Percentiles rank a stretch among this genome's conserved stretches.
These are phyloP conservation scores for Phyllosticta citrichinensis DNA, from an alignment of 2,329 filamentous ascomycete species.

Conservation along the genomic window DNA sequence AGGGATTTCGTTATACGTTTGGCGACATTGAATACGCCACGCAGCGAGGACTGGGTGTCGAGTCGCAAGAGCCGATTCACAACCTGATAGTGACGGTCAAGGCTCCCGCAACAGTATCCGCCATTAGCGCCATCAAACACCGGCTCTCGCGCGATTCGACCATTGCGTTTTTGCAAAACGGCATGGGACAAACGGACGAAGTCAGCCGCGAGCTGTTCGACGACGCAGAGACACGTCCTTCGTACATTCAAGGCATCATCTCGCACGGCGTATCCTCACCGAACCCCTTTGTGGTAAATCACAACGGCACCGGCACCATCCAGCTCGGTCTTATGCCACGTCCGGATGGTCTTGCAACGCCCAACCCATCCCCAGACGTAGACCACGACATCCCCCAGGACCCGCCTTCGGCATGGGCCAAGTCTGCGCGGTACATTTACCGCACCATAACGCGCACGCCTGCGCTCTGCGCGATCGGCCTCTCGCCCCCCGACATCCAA, in stretches of 20 bases:
- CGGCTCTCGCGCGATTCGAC: slow-evolving; percentile 60
- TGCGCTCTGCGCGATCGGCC: slow-evolving; percentile 49
- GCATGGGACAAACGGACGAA: slow-evolving; percentile 73
- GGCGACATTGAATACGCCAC: neutral
- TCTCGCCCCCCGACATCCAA: slow-evolving; percentile 53
- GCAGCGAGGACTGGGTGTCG: slow-evolving; percentile 2
- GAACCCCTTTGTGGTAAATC: slow-evolving; percentile 42
- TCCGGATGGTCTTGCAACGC: slow-evolving; percentile 11
- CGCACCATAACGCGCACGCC: slow-evolving; percentile 53
- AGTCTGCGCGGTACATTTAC: slow-evolving; percentile 50
- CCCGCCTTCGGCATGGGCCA: slow-evolving; percentile 23
- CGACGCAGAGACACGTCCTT: slow-evolving; percentile 54
- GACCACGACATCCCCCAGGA: slow-evolving; percentile 15
- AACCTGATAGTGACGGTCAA: slow-evolving; percentile 76
- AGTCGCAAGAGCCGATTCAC: slow-evolving; percentile 43
- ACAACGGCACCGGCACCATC: slow-evolving; percentile 51
- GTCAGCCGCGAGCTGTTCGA: slow-evolving; percentile 63
- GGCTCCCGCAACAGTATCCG: slow-evolving; percentile 55
- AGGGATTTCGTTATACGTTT: neutral
- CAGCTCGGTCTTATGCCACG: slow-evolving; percentile 40
- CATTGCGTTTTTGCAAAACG: slow-evolving; percentile 68
- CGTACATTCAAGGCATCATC: slow-evolving; percentile 63
- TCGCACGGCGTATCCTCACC: slow-evolving; percentile 46
- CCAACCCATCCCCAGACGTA: slow-evolving; percentile 13
- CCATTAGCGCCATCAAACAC: slow-evolving; percentile 55